A percentile compares a stretch with the other conserved stretches of the same genome.
These are phyloP conservation scores for Fraxinus albicans DNA, from an alignment of 305 asterid species.

Conservation along the genomic window DNA sequence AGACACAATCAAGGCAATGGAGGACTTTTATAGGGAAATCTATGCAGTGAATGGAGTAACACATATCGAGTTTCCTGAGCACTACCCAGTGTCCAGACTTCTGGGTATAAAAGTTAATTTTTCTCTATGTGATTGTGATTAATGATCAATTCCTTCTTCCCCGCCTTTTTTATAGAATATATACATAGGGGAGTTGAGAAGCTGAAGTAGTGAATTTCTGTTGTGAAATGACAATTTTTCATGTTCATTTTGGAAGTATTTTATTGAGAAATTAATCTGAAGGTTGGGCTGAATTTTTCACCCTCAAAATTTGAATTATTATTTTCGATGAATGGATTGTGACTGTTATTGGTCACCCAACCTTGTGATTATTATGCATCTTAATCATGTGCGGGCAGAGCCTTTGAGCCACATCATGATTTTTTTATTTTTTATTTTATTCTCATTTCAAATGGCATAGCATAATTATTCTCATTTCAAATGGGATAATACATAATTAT, in stretches of 20 bases:
- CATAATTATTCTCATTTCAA: not conserved
- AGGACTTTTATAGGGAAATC: conserved; percentile 83
- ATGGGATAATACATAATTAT: not conserved
- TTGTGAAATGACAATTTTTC: not conserved
- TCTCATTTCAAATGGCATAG: too few species aligned
- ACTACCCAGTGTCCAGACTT: conserved; percentile 89
- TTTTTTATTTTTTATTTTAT: not conserved
- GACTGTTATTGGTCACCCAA: not conserved
- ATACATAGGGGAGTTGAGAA: not conserved
- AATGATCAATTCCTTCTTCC: not conserved
- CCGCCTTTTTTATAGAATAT: not conserved
- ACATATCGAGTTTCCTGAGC: conserved; percentile 79
- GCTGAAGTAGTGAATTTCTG: not conserved
- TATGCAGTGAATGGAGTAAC: conserved; percentile 80
- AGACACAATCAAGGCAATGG: conserved; percentile 88
- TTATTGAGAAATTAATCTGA: not conserved
- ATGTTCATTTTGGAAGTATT: not conserved
- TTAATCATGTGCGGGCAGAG: not conserved
- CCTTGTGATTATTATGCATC: not conserved
- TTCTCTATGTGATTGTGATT: not conserved
- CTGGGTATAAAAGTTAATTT: conserved; percentile 46
- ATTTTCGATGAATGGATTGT: not conserved
- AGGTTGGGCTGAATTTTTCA: not conserved
- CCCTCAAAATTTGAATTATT: not conserved
- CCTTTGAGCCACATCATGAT: not conserved